phyloP scores from a whole-genome alignment of 768 basidiomycete species.

The Auriscalpium orientale region DNA sequence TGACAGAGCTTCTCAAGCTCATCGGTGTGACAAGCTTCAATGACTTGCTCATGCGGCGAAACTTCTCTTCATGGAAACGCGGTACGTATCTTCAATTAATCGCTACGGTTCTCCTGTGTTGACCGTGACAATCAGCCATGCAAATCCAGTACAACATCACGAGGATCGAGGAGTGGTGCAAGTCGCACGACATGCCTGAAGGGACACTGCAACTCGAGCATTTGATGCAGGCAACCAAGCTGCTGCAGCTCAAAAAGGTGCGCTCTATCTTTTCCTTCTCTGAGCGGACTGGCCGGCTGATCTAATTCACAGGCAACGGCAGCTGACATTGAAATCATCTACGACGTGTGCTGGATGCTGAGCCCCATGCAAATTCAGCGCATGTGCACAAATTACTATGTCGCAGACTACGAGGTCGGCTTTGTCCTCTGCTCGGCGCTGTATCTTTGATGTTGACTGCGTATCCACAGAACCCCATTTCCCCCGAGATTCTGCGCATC shows the following conservation, averaged over 20 bases:
- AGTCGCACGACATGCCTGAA: slow-evolving; percentile 99
- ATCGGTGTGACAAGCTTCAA: slow-evolving; percentile 98
- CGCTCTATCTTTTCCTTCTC: slow-evolving; percentile 8
- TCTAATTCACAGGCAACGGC: slow-evolving; percentile 60
- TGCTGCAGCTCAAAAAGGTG: slow-evolving; percentile 96
- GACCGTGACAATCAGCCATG: slow-evolving; percentile 60
- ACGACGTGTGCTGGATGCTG: slow-evolving; percentile 99
- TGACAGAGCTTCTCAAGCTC: slow-evolving; percentile 90
- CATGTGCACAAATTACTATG: slow-evolving; percentile 98
- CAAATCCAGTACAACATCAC: slow-evolving; percentile 99
- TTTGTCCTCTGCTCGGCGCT: not conserved
- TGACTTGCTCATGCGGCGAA: slow-evolving; percentile 94
- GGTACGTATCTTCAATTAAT: slow-evolving; percentile 42
- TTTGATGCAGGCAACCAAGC: slow-evolving; percentile 98
- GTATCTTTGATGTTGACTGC: too few species aligned
- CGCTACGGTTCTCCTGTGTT: not conserved
- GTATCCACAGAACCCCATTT: slow-evolving; percentile 75
- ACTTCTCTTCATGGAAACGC: slow-evolving; percentile 99
- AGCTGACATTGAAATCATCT: slow-evolving; percentile 97
- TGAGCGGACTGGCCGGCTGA: not conserved
- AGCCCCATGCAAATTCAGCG: slow-evolving; percentile 99
- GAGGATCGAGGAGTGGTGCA: slow-evolving; percentile 97
- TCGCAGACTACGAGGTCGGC: slow-evolving; percentile 94
- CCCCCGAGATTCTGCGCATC: slow-evolving; percentile 92
- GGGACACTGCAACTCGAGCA: slow-evolving; percentile 96